A percentile compares a stretch with the other conserved stretches of the same genome.
Conservation (phyloP, 768 basidiomycete genomes). For the Podaxis sp. region DNA sequence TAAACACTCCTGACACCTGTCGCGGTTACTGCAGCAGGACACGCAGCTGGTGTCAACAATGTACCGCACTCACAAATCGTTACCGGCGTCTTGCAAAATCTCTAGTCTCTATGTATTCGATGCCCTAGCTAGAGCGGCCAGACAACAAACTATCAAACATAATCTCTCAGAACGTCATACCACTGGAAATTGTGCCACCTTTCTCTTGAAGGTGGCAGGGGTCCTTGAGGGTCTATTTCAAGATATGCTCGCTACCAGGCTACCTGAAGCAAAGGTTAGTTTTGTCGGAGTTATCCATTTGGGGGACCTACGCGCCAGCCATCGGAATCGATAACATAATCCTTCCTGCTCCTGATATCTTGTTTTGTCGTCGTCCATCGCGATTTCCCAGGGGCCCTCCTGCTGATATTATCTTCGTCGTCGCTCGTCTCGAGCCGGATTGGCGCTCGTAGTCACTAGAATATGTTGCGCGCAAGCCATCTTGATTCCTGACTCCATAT, state of each 20-base stretch:
- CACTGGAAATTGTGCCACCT: constrained; percentile 76
- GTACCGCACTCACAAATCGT: constrained; percentile 84
- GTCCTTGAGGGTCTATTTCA: constrained; percentile 86
- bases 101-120: constrained; percentile 93
- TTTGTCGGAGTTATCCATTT: constrained; percentile 13
- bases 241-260: constrained; percentile 72
- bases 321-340: not conserved
- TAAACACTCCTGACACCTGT: not conserved
- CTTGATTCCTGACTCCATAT: not conserved
- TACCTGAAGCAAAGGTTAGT: constrained; percentile 86
- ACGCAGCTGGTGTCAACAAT: constrained; percentile 85
- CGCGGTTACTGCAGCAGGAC: constrained; percentile 63
- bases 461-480: constrained; percentile 13
- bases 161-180: constrained; percentile 50
- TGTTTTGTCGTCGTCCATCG: not conserved
- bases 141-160: constrained; percentile 64
- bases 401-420: not conserved
- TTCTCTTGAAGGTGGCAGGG: constrained; percentile 87
- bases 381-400: not conserved
- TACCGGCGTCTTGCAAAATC: constrained; percentile 69
- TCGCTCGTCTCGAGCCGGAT: constrained; percentile 22
- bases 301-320: not conserved
- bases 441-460: constrained; percentile 10
- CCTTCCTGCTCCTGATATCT: not conserved
- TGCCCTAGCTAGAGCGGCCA: constrained; percentile 84